Conservation (phyloP, 129 eudicot species). For the Heracleum sosnowskyi region DNA sequence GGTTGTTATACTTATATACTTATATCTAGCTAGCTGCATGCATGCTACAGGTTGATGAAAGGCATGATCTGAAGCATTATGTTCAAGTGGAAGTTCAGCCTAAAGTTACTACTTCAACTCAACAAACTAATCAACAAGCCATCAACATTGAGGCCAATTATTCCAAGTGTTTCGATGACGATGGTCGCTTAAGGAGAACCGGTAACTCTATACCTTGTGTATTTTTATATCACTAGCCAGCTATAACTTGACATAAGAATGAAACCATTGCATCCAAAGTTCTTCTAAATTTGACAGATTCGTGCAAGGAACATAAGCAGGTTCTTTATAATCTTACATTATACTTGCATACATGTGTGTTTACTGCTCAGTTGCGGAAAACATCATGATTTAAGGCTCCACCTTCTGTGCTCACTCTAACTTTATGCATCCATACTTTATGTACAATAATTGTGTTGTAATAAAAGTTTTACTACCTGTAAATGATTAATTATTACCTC, state of each 20-base stretch:
- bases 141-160: slow-evolving; percentile 37
- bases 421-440: neutral
- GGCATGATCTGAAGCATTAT: slow-evolving; percentile 45
- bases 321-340: too few species aligned
- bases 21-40: neutral
- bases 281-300: too few species aligned
- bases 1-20: too few species aligned
- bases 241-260: neutral
- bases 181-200: slow-evolving; percentile 58
- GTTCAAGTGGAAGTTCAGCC: slow-evolving; percentile 46
- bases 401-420: neutral
- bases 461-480: neutral
- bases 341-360: neutral
- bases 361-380: neutral
- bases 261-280: neutral
- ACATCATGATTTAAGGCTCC: neutral
- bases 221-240: neutral
- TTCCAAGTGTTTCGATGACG: slow-evolving; percentile 63
- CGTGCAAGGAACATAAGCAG: neutral
- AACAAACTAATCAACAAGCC: slow-evolving; percentile 14
- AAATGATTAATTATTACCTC: neutral
- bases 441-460: neutral
- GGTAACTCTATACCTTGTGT: slow-evolving; percentile 18
- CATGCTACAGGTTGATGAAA: slow-evolving; percentile 35
- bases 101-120: slow-evolving; percentile 17